phyloP scores from a whole-genome alignment of 129 eudicot species.

The Lactuca sativa region DNA sequence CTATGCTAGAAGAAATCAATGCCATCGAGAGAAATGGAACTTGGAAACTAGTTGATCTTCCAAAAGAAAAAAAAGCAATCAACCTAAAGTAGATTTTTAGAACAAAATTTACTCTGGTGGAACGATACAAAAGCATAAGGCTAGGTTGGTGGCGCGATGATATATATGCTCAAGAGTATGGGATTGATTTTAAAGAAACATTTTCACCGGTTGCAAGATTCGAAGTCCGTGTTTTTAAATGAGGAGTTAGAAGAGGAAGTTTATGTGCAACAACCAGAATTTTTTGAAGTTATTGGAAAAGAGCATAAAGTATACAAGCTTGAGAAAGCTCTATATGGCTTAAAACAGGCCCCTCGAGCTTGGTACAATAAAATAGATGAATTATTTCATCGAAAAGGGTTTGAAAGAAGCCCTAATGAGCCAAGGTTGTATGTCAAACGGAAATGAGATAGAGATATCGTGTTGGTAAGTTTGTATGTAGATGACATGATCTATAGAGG shows the following conservation, averaged over 20 bases:
- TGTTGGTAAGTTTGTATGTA: not conserved
- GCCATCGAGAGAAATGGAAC: not conserved
- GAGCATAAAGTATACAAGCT: not conserved
- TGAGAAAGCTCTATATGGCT: not conserved
- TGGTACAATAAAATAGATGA: not conserved
- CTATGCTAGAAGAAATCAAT: constrained; percentile 3
- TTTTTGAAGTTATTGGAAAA: not conserved
- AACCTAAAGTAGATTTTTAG: not conserved
- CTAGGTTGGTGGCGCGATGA: not conserved
- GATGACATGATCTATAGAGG: constrained; percentile 10
- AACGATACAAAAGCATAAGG: not conserved
- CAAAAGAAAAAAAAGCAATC: not conserved
- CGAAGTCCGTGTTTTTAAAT: not conserved
- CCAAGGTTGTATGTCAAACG: constrained; percentile 9
- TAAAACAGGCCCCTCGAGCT: constrained; percentile 11
- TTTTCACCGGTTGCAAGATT: not conserved
- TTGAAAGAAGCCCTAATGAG: not conserved
- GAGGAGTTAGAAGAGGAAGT: not conserved
- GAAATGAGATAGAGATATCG: not conserved
- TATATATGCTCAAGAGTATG: not conserved
- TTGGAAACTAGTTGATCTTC: not conserved
- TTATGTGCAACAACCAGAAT: not conserved
- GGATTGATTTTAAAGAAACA: not conserved
- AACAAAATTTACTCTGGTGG: not conserved
- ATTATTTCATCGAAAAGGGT: constrained; percentile 4